phyloP scores from a whole-genome alignment of 2,329 filamentous ascomycete genomes.

The Plenodomus biglobosus region DNA sequence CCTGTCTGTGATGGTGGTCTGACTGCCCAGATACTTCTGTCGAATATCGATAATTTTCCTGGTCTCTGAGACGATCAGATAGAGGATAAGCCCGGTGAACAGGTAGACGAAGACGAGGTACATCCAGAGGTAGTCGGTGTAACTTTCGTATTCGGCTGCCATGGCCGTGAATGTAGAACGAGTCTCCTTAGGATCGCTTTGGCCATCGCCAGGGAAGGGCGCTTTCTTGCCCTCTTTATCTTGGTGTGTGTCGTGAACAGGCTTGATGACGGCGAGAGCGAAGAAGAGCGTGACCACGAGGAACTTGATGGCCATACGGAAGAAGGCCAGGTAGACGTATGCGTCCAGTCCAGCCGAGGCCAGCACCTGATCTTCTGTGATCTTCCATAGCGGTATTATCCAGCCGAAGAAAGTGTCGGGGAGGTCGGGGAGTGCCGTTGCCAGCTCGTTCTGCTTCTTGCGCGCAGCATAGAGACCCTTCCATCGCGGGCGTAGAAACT shows the following conservation, averaged over 20 bases:
- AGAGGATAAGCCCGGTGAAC: conserved; percentile 80
- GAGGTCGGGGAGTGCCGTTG: conserved; percentile 70
- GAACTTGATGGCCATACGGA: conserved; percentile 90
- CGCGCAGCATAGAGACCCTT: conserved; percentile 85
- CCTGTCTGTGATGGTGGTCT: conserved; percentile 93
- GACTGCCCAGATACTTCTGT: conserved; percentile 88
- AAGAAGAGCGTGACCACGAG: conserved; percentile 80
- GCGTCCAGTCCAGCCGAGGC: conserved; percentile 91
- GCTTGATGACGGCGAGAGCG: conserved; percentile 75
- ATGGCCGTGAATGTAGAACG: conserved; percentile 26
- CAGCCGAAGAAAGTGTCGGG: conserved; percentile 87
- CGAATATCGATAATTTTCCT: conserved; percentile 80
- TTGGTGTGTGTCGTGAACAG: conserved; percentile 73
- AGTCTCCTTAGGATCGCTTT: conserved; percentile 18
- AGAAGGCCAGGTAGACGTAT: conserved; percentile 94
- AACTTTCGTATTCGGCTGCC: conserved; percentile 42
- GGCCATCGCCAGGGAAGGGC: conserved; percentile 16
- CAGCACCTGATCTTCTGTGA: conserved; percentile 87
- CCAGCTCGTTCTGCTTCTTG: conserved; percentile 71
- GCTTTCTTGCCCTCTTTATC: conserved; percentile 36
- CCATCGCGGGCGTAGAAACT: conserved; percentile 90
- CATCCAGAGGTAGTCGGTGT: conserved; percentile 76
- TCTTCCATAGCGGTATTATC: conserved; percentile 81
- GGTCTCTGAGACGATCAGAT: conserved; percentile 80
- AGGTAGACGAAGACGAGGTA: conserved; percentile 95